A percentile compares a stretch with the other conserved stretches of the same genome.
These are phyloP conservation scores for Neurospora tetraspora DNA, from an alignment of 495 filamentous ascomycete species.

Conservation along the genomic window DNA sequence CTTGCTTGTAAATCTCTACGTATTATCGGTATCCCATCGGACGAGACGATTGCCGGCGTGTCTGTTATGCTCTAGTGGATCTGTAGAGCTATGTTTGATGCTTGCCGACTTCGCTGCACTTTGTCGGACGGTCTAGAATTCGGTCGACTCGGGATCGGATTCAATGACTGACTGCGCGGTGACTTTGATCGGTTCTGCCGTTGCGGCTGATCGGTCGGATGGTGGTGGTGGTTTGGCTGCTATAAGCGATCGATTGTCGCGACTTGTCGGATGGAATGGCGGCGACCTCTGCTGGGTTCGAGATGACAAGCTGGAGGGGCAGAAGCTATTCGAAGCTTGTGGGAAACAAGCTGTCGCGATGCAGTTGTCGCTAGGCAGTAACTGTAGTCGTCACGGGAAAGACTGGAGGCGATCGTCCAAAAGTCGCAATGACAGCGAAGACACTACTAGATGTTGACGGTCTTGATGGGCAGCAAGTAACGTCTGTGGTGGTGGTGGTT, in stretches of 20 bases:
- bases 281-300: neutral
- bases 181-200: neutral
- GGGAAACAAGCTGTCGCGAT: neutral
- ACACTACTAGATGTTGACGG: conserved; percentile 2
- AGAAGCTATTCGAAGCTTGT: neutral
- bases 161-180: neutral
- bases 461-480: conserved; percentile 21
- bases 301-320: conserved; percentile 1
- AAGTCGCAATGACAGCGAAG: conserved; percentile 9
- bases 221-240: neutral
- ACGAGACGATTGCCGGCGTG: neutral
- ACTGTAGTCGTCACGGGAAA: conserved; percentile 6
- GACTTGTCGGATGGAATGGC: neutral
- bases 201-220: neutral
- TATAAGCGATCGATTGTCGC: neutral
- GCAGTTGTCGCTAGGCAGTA: conserved; percentile 4
- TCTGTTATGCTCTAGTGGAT: too few species aligned
- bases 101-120: neutral
- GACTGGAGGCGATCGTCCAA: conserved; percentile 8
- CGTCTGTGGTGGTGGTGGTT: conserved; percentile 1
- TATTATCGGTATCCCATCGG: neutral
- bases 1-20: neutral
- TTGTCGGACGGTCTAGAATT: neutral
- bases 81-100: neutral
- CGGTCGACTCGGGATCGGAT: neutral